Base-by-base conservation (phyloP, 2,329 filamentous ascomycete species). In the Macrophomina phaseolina region DNA sequence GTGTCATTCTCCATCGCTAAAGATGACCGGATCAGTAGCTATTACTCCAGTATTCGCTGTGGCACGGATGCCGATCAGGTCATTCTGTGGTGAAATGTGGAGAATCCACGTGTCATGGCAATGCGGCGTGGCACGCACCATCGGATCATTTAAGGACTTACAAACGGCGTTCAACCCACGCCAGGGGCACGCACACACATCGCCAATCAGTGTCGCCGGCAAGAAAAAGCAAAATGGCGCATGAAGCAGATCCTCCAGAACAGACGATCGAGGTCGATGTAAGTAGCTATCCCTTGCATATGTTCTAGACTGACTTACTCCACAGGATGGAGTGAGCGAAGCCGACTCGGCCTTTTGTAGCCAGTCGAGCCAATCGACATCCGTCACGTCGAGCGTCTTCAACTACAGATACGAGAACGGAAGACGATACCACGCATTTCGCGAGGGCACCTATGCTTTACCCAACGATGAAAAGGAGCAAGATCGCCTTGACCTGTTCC, bases 401-500 rank as follows among this genome's bases (percentile, higher is more conserved):
- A 74, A 77, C 69, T 67, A 65, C 66, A 56, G 49, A 36, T 67
- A 66, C 30, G 58, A 68, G 38, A 67, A 65, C 40, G 68, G 68
- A 7, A 53, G 62, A 6, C 67, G 67, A 23, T 68, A 66, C 48
- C 64, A 66, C 45, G 53, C 53, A 68, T 78, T 74, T 69, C 75
- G 76, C 63, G 71, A 69, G n/a, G 77, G 77, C 64, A 66, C 71
- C 11, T 79, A 79, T 68, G 67, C 74, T 14, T 70, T 77, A 30
- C 77, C 77, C 67, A 78, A 78, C 70, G 77, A 78, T 71, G 77
- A 78, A 61, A 71, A 74, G 52, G 77, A 79, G 69, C 75, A 77
- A 64, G 77, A 79, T 23, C 46, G 76, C 49, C 40, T 67, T 11
- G 77, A 79, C 68, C 73, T 79, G 7, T 70, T 77, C 52, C 76